These are phyloP conservation scores for Linderniella brevidens DNA, from an alignment of 257 asterid species.

Conservation along the genomic window DNA sequence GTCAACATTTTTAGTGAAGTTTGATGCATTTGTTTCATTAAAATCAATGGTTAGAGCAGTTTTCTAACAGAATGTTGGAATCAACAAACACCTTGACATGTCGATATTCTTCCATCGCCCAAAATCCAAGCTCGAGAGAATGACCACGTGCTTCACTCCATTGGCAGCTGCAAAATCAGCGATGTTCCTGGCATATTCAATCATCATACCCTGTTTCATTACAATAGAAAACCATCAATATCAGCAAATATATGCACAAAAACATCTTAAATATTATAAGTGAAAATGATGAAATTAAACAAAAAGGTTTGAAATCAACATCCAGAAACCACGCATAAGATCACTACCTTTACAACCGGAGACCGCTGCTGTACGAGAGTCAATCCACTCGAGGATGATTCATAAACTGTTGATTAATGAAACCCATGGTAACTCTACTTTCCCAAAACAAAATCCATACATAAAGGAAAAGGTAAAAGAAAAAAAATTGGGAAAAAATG, in stretches of 20 bases:
- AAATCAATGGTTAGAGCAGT: no score
- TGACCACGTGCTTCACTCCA: constrained; percentile 50
- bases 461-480: not conserved
- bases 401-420: constrained; percentile 32
- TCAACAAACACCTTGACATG: constrained; percentile 59
- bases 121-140: constrained; percentile 92
- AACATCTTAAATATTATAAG: not conserved
- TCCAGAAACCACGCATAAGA: not conserved
- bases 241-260: not conserved
- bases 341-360: constrained; percentile 67
- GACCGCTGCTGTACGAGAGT: constrained; percentile 85
- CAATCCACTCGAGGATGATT: constrained; percentile 37
- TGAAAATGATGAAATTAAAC: not conserved
- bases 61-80: not conserved
- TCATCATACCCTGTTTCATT: constrained; percentile 68
- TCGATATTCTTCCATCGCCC: constrained; percentile 68
- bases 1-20: no score
- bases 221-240: not conserved
- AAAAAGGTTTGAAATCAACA: no score
- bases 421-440: constrained; percentile 12
- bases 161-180: constrained; percentile 60
- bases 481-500: not conserved
- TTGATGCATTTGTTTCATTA: no score
- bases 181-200: constrained; percentile 70
- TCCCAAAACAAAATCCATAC: not conserved